phyloP scores from a whole-genome alignment of 371 early-diverging fungal species.

The Mucor lusitanicus region DNA sequence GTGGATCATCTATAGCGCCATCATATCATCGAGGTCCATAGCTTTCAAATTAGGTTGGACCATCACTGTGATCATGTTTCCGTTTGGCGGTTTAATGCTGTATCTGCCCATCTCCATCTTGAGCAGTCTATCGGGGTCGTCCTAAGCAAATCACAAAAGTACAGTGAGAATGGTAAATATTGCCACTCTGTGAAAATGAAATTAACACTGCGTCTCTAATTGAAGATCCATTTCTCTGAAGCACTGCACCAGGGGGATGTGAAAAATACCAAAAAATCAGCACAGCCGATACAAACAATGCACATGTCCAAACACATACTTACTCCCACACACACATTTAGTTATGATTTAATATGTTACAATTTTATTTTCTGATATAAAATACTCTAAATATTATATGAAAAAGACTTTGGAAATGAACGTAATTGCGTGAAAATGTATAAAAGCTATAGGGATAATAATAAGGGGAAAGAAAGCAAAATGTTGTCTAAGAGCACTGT shows the following conservation, averaged over 20 bases:
- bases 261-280: neutral
- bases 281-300: neutral
- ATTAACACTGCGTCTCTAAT: too few relatives aligned
- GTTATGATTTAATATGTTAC: neutral
- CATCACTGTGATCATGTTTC: conserved; percentile 17
- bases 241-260: neutral
- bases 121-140: neutral
- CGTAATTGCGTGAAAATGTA: conserved; percentile 3
- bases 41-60: conserved; percentile 16
- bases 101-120: conserved; percentile 14
- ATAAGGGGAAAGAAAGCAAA: neutral
- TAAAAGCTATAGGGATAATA: neutral
- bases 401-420: neutral
- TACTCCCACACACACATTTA: neutral
- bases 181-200: too few relatives aligned
- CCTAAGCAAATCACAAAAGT: too few relatives aligned
- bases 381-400: conserved; percentile 3
- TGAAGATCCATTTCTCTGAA: too few relatives aligned
- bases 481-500: neutral
- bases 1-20: conserved; percentile 9
- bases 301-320: neutral
- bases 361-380: conserved; percentile 1
- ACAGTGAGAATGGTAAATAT: too few relatives aligned
- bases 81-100: conserved; percentile 21
- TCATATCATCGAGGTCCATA: conserved; percentile 16